Base-by-base conservation (phyloP, 306 rosid genomes). In the Sphenostylis stenocarpa region DNA sequence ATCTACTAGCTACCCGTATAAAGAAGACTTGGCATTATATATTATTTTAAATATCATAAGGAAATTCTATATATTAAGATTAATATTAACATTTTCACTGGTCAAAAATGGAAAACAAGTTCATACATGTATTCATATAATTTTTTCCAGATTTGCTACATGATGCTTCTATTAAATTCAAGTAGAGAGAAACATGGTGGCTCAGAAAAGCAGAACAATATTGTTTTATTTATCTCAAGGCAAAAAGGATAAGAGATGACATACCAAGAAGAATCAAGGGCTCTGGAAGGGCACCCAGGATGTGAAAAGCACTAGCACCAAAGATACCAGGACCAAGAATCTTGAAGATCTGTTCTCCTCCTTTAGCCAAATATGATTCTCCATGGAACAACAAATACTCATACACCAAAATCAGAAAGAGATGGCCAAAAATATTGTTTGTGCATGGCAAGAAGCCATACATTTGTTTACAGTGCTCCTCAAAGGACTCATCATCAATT, bases 391-490 rank as follows among this genome's bases (percentile, higher is more conserved):
- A 1, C 73, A 84, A 61, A 81, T 71, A 84, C 57, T 84, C 90
- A 26, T 84, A 86, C 29, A 87, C 85, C 70, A 81, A 75, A 47
- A 87, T 79, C 10, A 87, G 80, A 78, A 81, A 84, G 20, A 87
- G 73, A 62, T 78, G 84, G 0, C 90, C 90, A 64, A 60, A 79
- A 8, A 76, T 33, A 45, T 20, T 84, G 10, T 52, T 55, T 6
- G 88, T 75, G 55, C 90, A 87, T 23, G 88, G 90, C 84, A 87
- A 56, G 84, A 87, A 84, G 7, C 90, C 90, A 12, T 84, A 87
- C 71, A 86, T 80, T 48, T 84, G 87, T 64, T 78, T 62, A 9
- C 90, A 86, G 5, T 75, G 5, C 16, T 43, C 66, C 58, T 70
- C 80, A 28, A 0, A 8, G 11, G 60, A 21, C 19, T 57, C 76